Conservation (phyloP, 192 early-diverging fungal species). For the Entomortierella beljakovae region DNA sequence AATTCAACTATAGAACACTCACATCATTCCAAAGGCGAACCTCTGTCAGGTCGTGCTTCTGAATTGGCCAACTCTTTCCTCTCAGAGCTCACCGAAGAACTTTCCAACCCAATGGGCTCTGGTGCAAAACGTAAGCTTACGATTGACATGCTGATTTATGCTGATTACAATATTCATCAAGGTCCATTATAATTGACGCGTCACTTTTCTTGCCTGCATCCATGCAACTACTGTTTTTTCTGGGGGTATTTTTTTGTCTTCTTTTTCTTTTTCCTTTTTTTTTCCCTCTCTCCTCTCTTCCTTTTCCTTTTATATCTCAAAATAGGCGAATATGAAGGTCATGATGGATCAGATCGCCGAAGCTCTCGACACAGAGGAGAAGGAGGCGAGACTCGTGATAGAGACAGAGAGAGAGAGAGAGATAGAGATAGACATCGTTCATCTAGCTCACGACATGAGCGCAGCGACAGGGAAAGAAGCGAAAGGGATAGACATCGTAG, state of each 20-base stretch:
- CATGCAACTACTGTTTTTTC: neutral
- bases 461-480: conserved; percentile 45
- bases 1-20: conserved; percentile 23
- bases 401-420: conserved; percentile 64
- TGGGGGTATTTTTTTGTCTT: neutral
- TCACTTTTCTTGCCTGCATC: too few species aligned
- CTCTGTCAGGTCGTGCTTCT: conserved; percentile 44
- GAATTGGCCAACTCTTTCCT: conserved; percentile 50
- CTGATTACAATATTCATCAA: neutral
- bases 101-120: conserved; percentile 16
- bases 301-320: neutral
- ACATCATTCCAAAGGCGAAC: conserved; percentile 40
- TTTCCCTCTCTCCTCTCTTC: neutral
- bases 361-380: conserved; percentile 52
- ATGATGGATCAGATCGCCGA: conserved; percentile 45
- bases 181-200: neutral
- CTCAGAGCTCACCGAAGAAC: conserved; percentile 37
- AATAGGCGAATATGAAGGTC: conserved; percentile 36
- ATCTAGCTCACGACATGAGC: conserved; percentile 56
- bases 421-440: conserved; percentile 61
- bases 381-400: conserved; percentile 51
- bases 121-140: conserved; percentile 35
- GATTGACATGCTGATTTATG: too few species aligned
- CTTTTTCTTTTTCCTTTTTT: neutral
- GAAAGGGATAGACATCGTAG: conserved; percentile 37